phyloP scores from a whole-genome alignment of 1,284 basidiomycete species.

The Malassezia pachydermatis region DNA sequence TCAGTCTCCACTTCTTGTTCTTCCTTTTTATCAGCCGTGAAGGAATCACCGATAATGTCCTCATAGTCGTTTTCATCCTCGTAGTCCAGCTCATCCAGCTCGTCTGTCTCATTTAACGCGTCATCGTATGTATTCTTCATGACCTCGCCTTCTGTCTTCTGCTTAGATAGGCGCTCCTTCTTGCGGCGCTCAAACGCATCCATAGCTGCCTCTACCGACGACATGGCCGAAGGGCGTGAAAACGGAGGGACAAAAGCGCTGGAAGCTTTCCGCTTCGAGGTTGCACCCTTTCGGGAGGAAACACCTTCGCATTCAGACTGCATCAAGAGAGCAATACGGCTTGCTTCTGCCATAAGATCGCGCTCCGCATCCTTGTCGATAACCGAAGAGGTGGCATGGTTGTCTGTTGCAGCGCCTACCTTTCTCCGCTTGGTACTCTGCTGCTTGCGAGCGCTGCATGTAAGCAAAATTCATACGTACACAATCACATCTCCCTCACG shows the following conservation, averaged over 20 bases:
- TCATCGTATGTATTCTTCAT: not conserved
- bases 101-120: not conserved
- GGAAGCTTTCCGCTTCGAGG: conserved; percentile 1
- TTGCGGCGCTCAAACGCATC: conserved; percentile 1
- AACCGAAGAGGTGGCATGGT: not conserved
- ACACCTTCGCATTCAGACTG: conserved; percentile 1
- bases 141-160: not conserved
- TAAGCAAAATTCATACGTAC: conserved; percentile 3
- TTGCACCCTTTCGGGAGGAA: not conserved
- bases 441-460: not conserved
- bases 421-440: not conserved
- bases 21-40: not conserved
- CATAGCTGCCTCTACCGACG: not conserved
- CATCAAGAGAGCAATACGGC: conserved; percentile 10
- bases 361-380: not conserved
- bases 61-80: conserved; percentile 4
- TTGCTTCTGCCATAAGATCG: conserved; percentile 12
- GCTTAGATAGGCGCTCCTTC: not conserved
- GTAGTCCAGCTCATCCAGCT: not conserved
- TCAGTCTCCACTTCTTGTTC: not conserved
- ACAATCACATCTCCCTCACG: conserved; percentile 23
- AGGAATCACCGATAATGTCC: not conserved
- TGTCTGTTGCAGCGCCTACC: not conserved
- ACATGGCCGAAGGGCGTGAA: not conserved
- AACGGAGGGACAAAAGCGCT: no score